Evolutionary conservation across 106 monocot genomes (phyloP), one percentile per base, ranked within the genome.

Genomic region (Apostasia shenzhenica): DNA sequence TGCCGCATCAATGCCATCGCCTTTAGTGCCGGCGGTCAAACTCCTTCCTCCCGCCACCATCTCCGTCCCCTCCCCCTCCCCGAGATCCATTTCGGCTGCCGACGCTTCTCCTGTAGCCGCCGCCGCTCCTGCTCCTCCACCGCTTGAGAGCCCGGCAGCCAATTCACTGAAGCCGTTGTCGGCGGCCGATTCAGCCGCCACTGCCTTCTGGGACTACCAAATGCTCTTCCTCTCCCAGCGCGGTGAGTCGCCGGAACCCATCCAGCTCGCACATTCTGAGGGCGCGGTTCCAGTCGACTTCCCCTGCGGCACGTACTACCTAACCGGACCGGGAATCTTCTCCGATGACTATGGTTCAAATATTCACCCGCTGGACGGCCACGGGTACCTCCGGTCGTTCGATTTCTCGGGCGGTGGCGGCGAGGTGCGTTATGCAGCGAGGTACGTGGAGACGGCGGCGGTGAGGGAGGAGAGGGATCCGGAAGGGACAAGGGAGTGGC

Each of bases 351-450:
- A 89, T 74, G 95, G 95, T 2, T 91, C 89, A 3, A 91, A 81
- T 38, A 82, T 95, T 49, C 83, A 91, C 78, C 95, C 95, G 5
- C 84, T 95, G 13, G 95, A 95, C 69, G 95, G 95, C 9, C 95
- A 95, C 69, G 95, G 91, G 4, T 95, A 95, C 73, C 89, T 95
- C 45, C 88, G 95, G 10, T 64, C 92, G 9, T 95, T 95, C 76
- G 64, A 74, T 10, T 86, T 95, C 84, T 46, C 9, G n/a, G 41
- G 13, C 55, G 67, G 45, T 48, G 69, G 68, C 1, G 55, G 68
- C 10, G 62, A 6, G 2, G 89, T 82, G 39, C 14, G 46, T 39
- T 95, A 89, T 82, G 57, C 80, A 8, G 95, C 95, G 14, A 70
- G 76, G 76, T 95, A 89, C 78, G 80, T 95, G 3, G 80, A 69